Evolutionary conservation across 306 rosid species (phyloP), one percentile per base, ranked within the genome.

Genomic region (Citrullus colocynthis): DNA sequence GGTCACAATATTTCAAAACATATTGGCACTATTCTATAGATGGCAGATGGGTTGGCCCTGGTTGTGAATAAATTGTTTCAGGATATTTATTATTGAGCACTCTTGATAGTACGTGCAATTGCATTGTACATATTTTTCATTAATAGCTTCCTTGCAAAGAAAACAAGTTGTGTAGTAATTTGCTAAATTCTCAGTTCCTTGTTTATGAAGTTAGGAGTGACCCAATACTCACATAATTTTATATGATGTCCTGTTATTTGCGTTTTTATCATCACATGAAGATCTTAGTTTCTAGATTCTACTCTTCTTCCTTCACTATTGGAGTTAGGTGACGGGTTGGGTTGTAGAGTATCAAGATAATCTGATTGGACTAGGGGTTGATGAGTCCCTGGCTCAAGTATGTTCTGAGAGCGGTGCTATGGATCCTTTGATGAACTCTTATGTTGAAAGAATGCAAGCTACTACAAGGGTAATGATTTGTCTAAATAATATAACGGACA

Each of bases 371-470:
- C 93, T 92, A 18, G 99, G 97, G 52, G 99, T 95, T 60, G 99
- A 95, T 15, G 99, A 92, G 71, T 85, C 97, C 82, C 85, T 95
- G 59, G 96, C 99, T 76, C 99, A 95, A 88, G 97, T 95, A 56
- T 95, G 99, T 84, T 92, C 97, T 39, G 99, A 95, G 88, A 89
- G 99, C 81, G 99, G 99, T 86, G 88, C 99, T 78, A 90, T 95
- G 99, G 99, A 95, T 83, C 97, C 99, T 76, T 91, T 95, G 37
- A 90, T 95, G 99, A 92, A 95, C 76, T 88, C 99, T 1, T 95
- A 95, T 83, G 97, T 92, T 49, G 99, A 95, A 84, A 85, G 99
- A 88, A 92, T 95, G 99, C 97, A 95, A 85, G 99, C 97, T 69
- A 95, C 97, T 34, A 92, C 97, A 78, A 90, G 88, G 91, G 99